These are phyloP conservation scores for Fragosphaeria purpurea DNA, from an alignment of 2,329 filamentous ascomycete genomes.

Conservation along the genomic window DNA sequence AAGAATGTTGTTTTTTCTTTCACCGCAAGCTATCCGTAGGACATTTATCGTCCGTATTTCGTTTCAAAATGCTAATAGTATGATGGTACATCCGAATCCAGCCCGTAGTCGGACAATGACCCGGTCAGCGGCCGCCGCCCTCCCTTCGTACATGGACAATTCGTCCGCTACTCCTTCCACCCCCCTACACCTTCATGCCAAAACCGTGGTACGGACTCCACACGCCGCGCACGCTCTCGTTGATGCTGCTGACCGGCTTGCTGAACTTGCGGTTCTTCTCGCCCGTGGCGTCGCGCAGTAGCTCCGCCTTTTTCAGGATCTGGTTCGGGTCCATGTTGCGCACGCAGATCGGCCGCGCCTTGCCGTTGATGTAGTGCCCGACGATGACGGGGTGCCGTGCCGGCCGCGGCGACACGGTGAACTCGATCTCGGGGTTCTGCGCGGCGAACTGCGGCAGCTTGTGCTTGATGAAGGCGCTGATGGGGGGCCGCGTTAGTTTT, in stretches of 20 bases:
- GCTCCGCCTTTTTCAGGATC: slow-evolving; percentile 67
- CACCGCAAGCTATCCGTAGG: too few relatives aligned
- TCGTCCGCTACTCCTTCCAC: neutral
- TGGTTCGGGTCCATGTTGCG: slow-evolving; percentile 73
- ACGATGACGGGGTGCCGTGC: slow-evolving; percentile 79
- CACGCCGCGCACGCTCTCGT: slow-evolving; percentile 56
- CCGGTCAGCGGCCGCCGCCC: too few relatives aligned
- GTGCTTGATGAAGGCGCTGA: slow-evolving; percentile 70
- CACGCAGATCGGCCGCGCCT: slow-evolving; percentile 77
- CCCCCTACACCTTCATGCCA: slow-evolving; percentile 39
- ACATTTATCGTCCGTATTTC: neutral
- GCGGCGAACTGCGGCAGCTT: slow-evolving; percentile 68
- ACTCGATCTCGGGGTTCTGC: slow-evolving; percentile 78
- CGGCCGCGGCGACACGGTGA: slow-evolving; percentile 84
- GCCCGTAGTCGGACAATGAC: too few relatives aligned
- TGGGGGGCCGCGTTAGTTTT: slow-evolving; percentile 3
- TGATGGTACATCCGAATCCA: too few relatives aligned
- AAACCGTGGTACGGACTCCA: slow-evolving; percentile 62
- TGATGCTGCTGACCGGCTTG: slow-evolving; percentile 56
- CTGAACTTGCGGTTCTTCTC: slow-evolving; percentile 57
- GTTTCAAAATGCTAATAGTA: neutral
- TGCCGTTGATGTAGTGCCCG: slow-evolving; percentile 87
- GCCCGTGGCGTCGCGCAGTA: slow-evolving; percentile 64
- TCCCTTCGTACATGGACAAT: too few relatives aligned
- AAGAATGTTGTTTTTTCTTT: too few relatives aligned